phyloP scores from a whole-genome alignment of 1,284 basidiomycete genomes.

The Ustilago hordei region DNA sequence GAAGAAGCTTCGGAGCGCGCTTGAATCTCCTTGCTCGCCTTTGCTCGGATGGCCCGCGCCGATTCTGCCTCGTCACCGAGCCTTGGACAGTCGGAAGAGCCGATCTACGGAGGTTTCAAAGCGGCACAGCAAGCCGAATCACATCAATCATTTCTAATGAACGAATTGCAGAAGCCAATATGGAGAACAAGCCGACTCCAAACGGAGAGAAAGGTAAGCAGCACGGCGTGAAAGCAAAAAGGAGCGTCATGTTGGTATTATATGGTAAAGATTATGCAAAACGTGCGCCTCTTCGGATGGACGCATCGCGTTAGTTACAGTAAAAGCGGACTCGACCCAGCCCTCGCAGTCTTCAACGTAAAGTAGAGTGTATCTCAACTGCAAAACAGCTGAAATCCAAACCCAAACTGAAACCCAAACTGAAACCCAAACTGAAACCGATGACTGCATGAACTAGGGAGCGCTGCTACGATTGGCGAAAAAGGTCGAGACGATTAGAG shows the following conservation, averaged over 20 bases:
- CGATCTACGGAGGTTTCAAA: not conserved
- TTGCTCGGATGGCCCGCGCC: not conserved
- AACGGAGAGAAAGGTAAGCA: not conserved
- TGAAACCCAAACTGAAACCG: not conserved
- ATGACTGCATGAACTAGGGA: constrained; percentile 8
- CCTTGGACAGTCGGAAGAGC: not conserved
- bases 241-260: constrained; percentile 16
- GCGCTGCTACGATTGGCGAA: constrained; percentile 13
- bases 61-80: not conserved
- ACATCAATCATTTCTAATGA: constrained; percentile 13
- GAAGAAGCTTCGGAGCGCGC: not conserved
- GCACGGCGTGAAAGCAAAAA: constrained; percentile 9
- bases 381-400: not conserved
- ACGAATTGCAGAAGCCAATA: constrained; percentile 15
- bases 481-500: constrained; percentile 46
- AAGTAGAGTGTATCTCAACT: not conserved
- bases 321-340: constrained; percentile 16
- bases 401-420: not conserved
- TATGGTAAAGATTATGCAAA: not conserved
- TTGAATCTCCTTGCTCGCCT: not conserved
- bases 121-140: not conserved
- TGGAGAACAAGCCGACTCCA: constrained; percentile 6
- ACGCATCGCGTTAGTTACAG: not conserved
- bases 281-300: constrained; percentile 1
- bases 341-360: not conserved